Percentiles rank a stretch among this genome's conserved stretches.
Conservation (phyloP, 1,284 basidiomycete species). For the Pholiota adiposa region DNA sequence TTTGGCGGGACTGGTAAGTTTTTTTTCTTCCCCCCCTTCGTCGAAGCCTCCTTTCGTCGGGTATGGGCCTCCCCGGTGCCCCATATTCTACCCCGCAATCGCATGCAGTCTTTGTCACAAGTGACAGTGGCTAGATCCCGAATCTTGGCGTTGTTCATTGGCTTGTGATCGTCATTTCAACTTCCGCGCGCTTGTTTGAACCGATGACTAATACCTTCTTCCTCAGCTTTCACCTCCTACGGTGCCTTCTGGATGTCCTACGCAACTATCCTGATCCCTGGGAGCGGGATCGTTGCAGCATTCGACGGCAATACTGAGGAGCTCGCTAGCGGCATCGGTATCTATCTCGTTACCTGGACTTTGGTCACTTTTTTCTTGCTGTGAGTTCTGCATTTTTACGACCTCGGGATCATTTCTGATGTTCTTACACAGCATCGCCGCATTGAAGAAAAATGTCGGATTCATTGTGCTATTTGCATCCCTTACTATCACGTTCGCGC, state of each 20-base stretch:
- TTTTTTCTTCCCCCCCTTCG: background rate
- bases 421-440: slow-evolving; percentile 51
- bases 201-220: slow-evolving; percentile 1
- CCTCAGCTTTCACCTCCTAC: slow-evolving; percentile 41
- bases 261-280: slow-evolving; percentile 66
- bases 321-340: slow-evolving; percentile 61
- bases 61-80: background rate
- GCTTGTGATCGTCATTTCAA: background rate
- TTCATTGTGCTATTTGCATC: slow-evolving; percentile 65
- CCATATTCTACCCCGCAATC: slow-evolving; percentile 7
- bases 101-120: background rate
- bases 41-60: slow-evolving; percentile 1
- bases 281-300: slow-evolving; percentile 58
- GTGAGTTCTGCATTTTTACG: slow-evolving; percentile 35
- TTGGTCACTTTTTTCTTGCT: slow-evolving; percentile 59
- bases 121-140: background rate
- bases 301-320: slow-evolving; percentile 46
- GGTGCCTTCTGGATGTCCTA: slow-evolving; percentile 81
- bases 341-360: slow-evolving; percentile 72
- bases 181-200: background rate
- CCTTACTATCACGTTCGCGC: slow-evolving; percentile 62
- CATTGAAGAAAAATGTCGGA: slow-evolving; percentile 61
- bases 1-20: slow-evolving; percentile 73
- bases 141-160: background rate
- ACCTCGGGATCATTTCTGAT: background rate